Evolutionary conservation across 1,284 basidiomycete genomes (phyloP), one percentile per base, ranked within the genome.

Genomic region (Ceratobasidium theobromae): DNA sequence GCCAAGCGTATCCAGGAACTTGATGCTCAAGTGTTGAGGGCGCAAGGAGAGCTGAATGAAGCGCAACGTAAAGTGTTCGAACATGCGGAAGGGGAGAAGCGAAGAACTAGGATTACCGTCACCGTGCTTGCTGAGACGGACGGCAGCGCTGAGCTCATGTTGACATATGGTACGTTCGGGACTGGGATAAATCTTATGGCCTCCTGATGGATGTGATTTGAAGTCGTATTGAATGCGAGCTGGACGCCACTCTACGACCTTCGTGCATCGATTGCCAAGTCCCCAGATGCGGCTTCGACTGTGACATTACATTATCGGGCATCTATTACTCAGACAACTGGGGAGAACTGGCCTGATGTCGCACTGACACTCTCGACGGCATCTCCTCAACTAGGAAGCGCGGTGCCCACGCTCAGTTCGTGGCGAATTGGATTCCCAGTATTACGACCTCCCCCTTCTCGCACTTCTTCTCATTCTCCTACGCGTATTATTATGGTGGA

Each of bases 221-320:
- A 2, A 72, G 72, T 69, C 11, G 72, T 73, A 11, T 65, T 62
- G 16, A 65, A 68, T 14, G 73, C 73, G 1, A 58, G 62, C 27
- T 74, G 73, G 72, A 58, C 66, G 16, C 72, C 72, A 1, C 67
- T 71, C 4, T 74, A 73, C 43, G 73, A 73, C 60, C 51, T 74
- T 11, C 69, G 73, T 23, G 73, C 73, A 12, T 58, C 52, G 3
- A 68, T 73, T 25, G 67, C 67, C 27, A 51, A 53, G 25, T 57
- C 16, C 77, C 77, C 27, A 1, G 65, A 58, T 18, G 41, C 33
- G 3, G n/a, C 23, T 46, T 64, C 68, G 9, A 53, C 62, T 12
- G 62, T 72, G 18, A 40, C 60, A 1, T 35, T 73, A n/a, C 69
- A 72, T 23, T 73, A 73, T 53, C 69, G 71, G 45, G 71, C 72